Evolutionary conservation across 345 rosid genomes (phyloP).

Genomic region (Camelina laxa): DNA sequence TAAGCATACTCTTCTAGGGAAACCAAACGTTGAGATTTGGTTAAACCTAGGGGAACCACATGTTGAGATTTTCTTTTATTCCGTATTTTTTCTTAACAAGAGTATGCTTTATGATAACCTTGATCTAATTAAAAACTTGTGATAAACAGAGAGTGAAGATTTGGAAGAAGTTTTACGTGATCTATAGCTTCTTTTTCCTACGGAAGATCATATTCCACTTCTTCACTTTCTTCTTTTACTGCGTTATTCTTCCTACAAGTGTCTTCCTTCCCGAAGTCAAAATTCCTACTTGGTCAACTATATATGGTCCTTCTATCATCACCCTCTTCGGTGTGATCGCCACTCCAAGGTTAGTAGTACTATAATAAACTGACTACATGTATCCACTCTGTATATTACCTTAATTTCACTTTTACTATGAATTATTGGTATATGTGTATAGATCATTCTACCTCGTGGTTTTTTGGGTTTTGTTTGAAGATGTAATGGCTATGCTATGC

Average conservation of each 20-base stretch:
- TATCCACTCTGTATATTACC: neutral
- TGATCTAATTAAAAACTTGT: neutral
- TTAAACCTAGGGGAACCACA: no score
- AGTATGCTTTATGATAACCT: neutral
- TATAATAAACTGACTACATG: neutral
- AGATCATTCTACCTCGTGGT: slow-evolving; percentile 58
- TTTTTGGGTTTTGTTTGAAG: slow-evolving; percentile 60
- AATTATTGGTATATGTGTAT: slow-evolving; percentile 10
- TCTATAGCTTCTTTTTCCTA: slow-evolving; percentile 40
- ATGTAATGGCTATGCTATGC: slow-evolving; percentile 62
- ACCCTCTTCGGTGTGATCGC: slow-evolving; percentile 19
- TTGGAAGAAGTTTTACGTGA: slow-evolving; percentile 41
- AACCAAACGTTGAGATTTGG: no score
- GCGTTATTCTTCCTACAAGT: slow-evolving; percentile 38
- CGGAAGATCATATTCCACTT: slow-evolving; percentile 37
- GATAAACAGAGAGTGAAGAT: slow-evolving; percentile 31
- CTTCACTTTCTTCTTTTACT: slow-evolving; percentile 37
- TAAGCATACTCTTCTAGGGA: no score
- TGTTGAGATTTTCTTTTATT: no score
- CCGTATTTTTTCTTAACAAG: no score
- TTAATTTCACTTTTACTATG: neutral
- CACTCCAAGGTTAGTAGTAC: slow-evolving; percentile 31
- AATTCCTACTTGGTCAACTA: slow-evolving; percentile 32
- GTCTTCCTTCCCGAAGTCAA: slow-evolving; percentile 33
- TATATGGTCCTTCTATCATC: slow-evolving; percentile 31